A percentile compares a stretch with the other conserved stretches of the same genome.
Conservation (phyloP, 345 rosid species). For the Salix exigua region DNA sequence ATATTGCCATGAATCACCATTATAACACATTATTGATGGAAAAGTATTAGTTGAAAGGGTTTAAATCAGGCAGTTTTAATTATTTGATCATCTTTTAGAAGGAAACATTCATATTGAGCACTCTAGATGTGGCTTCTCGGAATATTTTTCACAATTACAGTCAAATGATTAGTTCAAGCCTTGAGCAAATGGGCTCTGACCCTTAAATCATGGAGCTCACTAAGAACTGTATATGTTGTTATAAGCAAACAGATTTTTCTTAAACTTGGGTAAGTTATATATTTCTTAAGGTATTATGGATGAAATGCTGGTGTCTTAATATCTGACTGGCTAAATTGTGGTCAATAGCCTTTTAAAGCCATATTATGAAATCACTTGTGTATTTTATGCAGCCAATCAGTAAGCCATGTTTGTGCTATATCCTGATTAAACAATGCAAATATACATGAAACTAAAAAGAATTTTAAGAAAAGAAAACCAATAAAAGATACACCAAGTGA, state of each 20-base stretch:
- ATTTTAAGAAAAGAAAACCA: not conserved
- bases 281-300: not conserved
- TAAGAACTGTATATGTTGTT: not conserved
- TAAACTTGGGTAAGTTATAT: not conserved
- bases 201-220: too few species aligned
- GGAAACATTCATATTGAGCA: too few species aligned
- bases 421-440: not conserved
- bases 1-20: too few species aligned
- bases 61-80: too few species aligned
- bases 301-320: not conserved
- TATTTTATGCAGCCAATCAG: not conserved
- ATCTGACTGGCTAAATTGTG: not conserved
- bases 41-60: too few species aligned
- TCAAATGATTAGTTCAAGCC: too few species aligned
- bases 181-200: too few species aligned
- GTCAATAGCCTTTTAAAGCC: not conserved
- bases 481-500: too few species aligned
- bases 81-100: too few species aligned
- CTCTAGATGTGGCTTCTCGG: too few species aligned
- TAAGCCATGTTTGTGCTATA: not conserved
- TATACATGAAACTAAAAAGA: not conserved
- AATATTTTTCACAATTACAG: too few species aligned
- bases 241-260: not conserved
- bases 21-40: too few species aligned
- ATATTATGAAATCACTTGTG: not conserved